Evolutionary conservation across 2,329 filamentous ascomycete genomes (phyloP), one percentile per base, ranked within the genome.

Genomic region (Gnomoniopsis smithogilvyi): DNA sequence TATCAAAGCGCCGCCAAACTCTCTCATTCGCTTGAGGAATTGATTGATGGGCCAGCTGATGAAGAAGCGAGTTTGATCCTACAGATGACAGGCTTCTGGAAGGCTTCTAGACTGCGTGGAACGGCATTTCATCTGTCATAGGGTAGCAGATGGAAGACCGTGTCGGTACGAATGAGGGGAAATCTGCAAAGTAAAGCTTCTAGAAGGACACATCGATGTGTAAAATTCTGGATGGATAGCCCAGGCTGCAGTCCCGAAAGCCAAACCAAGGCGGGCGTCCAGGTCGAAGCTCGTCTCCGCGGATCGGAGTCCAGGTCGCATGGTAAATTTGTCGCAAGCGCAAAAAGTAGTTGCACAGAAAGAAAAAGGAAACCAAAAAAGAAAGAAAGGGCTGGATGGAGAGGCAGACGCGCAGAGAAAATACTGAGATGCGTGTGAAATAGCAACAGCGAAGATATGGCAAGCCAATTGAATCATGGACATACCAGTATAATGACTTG

Each of bases 401-500:
- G n/a, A n/a, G n/a, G n/a, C n/a, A 30, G 4, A 30, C 8, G 26
- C 26, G 26, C 8, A 8, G 8, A 8, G 26, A 4, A 30, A 4
- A 30, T 30, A 30, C 4, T 4, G 26, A 21, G n/a, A n/a, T 33
- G 14, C n/a, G 11, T 41, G 36, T 14, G 14, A 12, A 41, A 41
- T 6, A n/a, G 36, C 26, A 57, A 57, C 50, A 47, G 62, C 54
- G 60, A 53, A 55, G 45, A 54, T 41, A 33, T 8, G 58, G 26
- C 19, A 48, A 55, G 57, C 3, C 22, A 41, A 45, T 49, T 17
- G 8, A 51, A 46, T 30, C 8, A 8, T 30, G 8, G 26, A 81
- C 87, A 78, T 77, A 92, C 89, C 78, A 92, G 73, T 60, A 92
- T 80, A 74, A 91, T 90, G 50, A 92, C 86, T 74, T 92, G 88